These are phyloP conservation scores for Erysimum cheiri DNA, from an alignment of 441 rosid genomes.

Conservation along the genomic window DNA sequence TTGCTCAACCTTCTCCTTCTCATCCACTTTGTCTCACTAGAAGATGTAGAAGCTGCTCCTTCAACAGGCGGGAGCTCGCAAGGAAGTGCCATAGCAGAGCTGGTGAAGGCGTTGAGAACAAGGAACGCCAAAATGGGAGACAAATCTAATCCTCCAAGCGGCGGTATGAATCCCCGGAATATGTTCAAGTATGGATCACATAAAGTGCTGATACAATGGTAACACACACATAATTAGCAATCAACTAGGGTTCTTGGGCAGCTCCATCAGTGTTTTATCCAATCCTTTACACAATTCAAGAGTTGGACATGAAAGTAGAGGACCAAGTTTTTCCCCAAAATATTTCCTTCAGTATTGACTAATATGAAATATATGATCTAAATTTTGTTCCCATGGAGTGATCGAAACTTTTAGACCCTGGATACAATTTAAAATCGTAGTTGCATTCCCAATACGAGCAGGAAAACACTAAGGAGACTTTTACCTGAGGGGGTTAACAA, in stretches of 20 bases:
- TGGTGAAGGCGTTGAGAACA: conserved; percentile 78
- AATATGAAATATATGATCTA: not conserved
- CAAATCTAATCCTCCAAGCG: conserved; percentile 88
- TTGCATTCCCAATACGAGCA: conserved; percentile 4
- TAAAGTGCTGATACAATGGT: conserved; percentile 62
- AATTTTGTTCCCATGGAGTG: not conserved
- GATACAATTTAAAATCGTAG: not conserved
- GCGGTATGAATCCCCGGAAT: conserved; percentile 93
- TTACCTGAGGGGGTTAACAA: conserved; percentile 90
- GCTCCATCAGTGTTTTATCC: not conserved
- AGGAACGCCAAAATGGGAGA: conserved; percentile 90
- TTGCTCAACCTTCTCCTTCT: conserved; percentile 53
- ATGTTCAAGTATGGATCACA: conserved; percentile 96
- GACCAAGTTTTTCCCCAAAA: conserved; percentile 5
- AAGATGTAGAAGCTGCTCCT: conserved; percentile 41
- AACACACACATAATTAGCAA: conserved; percentile 34
- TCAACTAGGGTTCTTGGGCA: not conserved
- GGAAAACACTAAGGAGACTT: not conserved
- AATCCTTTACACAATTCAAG: conserved; percentile 1
- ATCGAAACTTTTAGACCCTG: not conserved
- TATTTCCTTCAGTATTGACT: no score
- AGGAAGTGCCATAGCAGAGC: conserved; percentile 85
- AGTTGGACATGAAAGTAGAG: not conserved
- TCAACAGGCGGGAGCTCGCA: conserved; percentile 72
- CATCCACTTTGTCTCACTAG: conserved; percentile 75